Conservation (phyloP, 1,139 yeast species). For the Yarrowia galli region DNA sequence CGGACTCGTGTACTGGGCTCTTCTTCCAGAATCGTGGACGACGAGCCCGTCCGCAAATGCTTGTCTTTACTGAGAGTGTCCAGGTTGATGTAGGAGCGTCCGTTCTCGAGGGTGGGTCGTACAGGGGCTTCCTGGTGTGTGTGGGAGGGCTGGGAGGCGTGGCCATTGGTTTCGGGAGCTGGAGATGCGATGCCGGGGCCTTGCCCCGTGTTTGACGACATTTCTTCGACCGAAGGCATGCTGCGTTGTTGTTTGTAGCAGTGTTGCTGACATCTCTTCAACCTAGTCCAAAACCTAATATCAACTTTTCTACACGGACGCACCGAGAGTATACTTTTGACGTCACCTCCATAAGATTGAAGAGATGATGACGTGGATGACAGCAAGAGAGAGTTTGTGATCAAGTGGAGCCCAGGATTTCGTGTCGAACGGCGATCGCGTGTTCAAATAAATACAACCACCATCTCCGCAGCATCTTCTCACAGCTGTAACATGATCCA, state of each 20-base stretch:
- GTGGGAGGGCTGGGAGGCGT: conserved; percentile 4
- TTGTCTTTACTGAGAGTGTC: conserved; percentile 35
- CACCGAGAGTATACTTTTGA: neutral
- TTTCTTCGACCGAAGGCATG: conserved; percentile 38
- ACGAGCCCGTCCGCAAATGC: conserved; percentile 12
- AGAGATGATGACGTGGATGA: neutral
- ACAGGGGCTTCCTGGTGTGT: neutral
- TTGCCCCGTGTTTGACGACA: conserved; percentile 16
- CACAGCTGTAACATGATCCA: too few species aligned
- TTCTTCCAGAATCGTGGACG: conserved; percentile 25
- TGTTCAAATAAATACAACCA: too few species aligned
- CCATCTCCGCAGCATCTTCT: too few species aligned
- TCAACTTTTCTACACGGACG: conserved; percentile 2
- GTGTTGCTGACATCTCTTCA: conserved; percentile 35
- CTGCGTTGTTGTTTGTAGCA: conserved; percentile 18
- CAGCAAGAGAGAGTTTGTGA: too few species aligned
- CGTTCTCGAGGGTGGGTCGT: conserved; percentile 26
- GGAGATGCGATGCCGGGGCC: neutral
- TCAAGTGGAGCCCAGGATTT: too few species aligned
- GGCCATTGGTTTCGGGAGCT: conserved; percentile 15
- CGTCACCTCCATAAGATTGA: neutral
- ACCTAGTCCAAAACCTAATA: conserved; percentile 27
- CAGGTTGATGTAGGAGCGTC: conserved; percentile 38
- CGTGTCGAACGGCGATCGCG: too few species aligned
- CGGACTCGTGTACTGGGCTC: conserved; percentile 28